Base-by-base conservation (phyloP, 1,284 basidiomycete genomes). In the Apiotrichum mycotoxinovorans region DNA sequence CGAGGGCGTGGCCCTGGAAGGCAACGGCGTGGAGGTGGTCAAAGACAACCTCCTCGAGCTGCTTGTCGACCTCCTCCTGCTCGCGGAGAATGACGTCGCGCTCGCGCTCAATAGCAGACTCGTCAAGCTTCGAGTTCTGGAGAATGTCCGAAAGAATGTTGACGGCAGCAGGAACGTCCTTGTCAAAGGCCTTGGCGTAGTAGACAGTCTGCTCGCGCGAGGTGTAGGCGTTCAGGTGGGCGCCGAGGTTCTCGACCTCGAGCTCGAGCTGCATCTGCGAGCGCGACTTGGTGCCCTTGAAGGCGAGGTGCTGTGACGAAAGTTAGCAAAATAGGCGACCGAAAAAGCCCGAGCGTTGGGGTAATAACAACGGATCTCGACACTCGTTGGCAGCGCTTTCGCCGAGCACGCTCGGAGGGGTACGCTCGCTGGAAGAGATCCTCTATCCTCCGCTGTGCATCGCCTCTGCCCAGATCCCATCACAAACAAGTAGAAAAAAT, bases 151-250 rank as follows among this genome's bases (percentile, higher is more conserved):
- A 89, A 76, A 99, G 92, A 80, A 99, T 96, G 79, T 97, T 92
- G 60, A 98, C 93, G 33, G 91, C 86, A 59, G 84, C 84, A 34
- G 86, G 85, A 22, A 98, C 91, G 76, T 98, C 96, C 82, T 95
- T 89, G 77, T 89, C 85, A 86, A 99, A 98, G 74, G 90, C 88
- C 84, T 98, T 98, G 74, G 95, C 95, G 77, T 98, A 98, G 83
- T 98, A 99, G 63, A 98, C 94, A 33, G 96, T 99, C 80, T 98
- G 95, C 80, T 98, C 95, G 65, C 95, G 86, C 43, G 94, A 97
- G 20, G 95, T 99, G 82, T 98, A 98, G 54, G 96, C 95, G 78
- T 98, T 98, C 61, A 99, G 81, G 78, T 98, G 95, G 40, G 95
- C 92, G 66, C 96, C 96, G 61, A 98, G 83, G 81, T 97, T 96